Base-by-base conservation (phyloP, 192 early-diverging fungal genomes). In the Coemansia sp. region DNA sequence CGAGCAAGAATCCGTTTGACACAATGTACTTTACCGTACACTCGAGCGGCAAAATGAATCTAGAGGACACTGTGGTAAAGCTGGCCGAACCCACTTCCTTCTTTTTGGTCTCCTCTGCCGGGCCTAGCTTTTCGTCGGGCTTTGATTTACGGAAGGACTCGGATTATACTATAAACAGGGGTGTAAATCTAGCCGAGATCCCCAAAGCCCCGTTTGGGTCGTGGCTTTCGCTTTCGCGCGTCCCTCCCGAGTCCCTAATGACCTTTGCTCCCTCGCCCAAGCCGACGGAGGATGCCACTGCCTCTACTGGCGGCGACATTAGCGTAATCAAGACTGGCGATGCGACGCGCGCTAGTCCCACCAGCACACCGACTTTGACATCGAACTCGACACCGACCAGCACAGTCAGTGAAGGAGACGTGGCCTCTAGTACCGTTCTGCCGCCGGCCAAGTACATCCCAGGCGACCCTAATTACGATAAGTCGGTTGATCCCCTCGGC, bases 391-490 rank as follows among this genome's bases (percentile, higher is more conserved):
- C 44, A 3, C 46, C 47, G 14, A 30, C 33, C 35, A 33, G 19
- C 30, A 50, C 19, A 14, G 62, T 9, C 32, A 63, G 32, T 10
- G 50, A 64, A 3, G 62, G 23, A 7, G 61, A 53, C 16, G 68
- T 37, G 5, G 49, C 39, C 3, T 50, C 14, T 16, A 37, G 46
- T 21, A 37, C 63, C 23, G 52, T 75, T 8, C 74, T 82, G 39
- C 74, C 79, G 38, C 79, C 74, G 1, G 66, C 75, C 43, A 78
- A 75, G 40, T 83, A 63, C 32, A 75, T 83, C 59, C 70, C 73
- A 42, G 80, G 80, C 43, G 76, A 83, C 44, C 69, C 80, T 2
- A 69, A 83, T 59, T 83, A 83, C 58, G 76, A 83, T 32, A 62
- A 58, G 13, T 35, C 62, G 13, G 43, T 66, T 11, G 55, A 83